Conservation (phyloP, 768 basidiomycete species). For the Tricholoma furcatifolium region DNA sequence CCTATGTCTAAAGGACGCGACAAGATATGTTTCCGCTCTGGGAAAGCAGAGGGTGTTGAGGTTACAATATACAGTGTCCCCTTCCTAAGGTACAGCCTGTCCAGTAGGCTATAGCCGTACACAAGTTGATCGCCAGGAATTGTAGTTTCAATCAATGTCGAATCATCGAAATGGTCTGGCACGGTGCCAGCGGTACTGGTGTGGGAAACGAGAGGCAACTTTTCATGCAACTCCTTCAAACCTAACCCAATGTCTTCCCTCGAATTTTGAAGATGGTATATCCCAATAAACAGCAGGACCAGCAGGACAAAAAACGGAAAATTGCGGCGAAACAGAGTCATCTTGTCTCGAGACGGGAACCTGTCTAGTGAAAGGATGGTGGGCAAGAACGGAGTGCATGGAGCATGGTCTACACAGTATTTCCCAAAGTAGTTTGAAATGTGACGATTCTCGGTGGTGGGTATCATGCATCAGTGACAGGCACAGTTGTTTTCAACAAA, state of each 20-base stretch:
- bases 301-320: constrained; percentile 3
- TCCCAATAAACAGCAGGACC: constrained; percentile 1
- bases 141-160: constrained; percentile 20
- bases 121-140: constrained; percentile 39
- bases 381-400: not conserved
- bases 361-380: not conserved
- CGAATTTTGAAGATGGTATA: not conserved
- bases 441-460: not conserved
- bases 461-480: not conserved
- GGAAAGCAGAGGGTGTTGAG: constrained; percentile 34
- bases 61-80: constrained; percentile 74
- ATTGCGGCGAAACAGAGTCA: constrained; percentile 13
- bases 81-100: constrained; percentile 71
- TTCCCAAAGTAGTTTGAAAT: not conserved
- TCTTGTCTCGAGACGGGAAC: not conserved
- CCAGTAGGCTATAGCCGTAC: constrained; percentile 73
- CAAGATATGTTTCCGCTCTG: constrained; percentile 44
- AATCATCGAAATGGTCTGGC: not conserved
- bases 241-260: not conserved
- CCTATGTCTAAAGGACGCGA: constrained; percentile 26
- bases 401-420: not conserved
- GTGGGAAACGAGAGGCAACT: too few relatives aligned
- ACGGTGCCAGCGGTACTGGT: too few relatives aligned
- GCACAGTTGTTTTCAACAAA: not conserved
- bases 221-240: not conserved